phyloP scores from a whole-genome alignment of 2,329 filamentous ascomycete genomes.

The Chaetomium sp. region DNA sequence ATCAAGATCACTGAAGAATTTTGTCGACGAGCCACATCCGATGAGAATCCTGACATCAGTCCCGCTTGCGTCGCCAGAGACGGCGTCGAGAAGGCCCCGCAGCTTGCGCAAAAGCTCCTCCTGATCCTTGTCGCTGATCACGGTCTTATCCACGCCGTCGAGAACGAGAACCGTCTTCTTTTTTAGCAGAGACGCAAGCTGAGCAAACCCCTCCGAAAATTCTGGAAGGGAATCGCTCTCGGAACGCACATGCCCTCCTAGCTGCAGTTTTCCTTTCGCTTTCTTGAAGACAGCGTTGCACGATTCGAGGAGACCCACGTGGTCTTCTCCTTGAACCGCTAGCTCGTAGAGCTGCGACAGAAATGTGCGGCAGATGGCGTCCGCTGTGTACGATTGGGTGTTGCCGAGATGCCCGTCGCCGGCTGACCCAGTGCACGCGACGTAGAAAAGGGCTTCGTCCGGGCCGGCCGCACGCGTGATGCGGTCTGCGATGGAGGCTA shows the following conservation, averaged over 20 bases:
- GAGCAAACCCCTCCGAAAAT: conserved; percentile 14
- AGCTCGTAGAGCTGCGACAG: conserved; percentile 16
- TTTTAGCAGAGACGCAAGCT: conserved; percentile 12
- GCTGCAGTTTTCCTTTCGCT: conserved; percentile 8
- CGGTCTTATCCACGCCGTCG: conserved; percentile 14
- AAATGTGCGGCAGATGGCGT: conserved; percentile 18
- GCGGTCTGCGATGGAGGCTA: conserved; percentile 15
- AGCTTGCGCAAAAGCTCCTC: conserved; percentile 13
- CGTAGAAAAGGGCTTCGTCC: conserved; percentile 12
- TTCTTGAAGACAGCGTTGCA: conserved; percentile 21
- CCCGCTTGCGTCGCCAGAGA: not conserved
- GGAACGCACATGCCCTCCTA: conserved; percentile 6
- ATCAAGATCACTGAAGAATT: conserved; percentile 11
- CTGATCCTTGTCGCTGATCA: conserved; percentile 14
- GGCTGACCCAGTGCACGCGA: conserved; percentile 10
- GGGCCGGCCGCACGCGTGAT: conserved; percentile 3
- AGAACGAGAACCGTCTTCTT: conserved; percentile 16
- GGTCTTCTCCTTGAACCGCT: conserved; percentile 14
- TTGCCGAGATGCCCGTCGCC: not conserved
- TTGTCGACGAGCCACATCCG: conserved; percentile 8
- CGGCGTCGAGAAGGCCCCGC: not conserved
- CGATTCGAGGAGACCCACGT: conserved; percentile 15
- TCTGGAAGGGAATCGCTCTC: conserved; percentile 12
- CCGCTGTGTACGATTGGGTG: conserved; percentile 9
- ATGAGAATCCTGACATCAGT: conserved; percentile 12